These are phyloP conservation scores for Vitis hybrid DNA, from an alignment of 177 flowering plant species.

Conservation along the genomic window DNA sequence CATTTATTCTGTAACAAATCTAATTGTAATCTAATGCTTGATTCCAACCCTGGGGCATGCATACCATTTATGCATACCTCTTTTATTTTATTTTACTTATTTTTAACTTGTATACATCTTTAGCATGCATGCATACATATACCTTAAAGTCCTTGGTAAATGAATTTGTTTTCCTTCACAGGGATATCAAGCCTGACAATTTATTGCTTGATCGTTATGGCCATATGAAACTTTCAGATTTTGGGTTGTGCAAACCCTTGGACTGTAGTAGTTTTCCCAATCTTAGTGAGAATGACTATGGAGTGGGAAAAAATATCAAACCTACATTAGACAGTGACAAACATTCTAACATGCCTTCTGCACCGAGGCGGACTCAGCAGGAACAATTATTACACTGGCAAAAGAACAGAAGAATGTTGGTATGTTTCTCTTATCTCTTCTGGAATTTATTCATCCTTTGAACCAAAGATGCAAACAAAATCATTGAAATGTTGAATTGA, in stretches of 20 bases:
- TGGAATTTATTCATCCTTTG: not conserved
- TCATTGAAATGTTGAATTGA: no score
- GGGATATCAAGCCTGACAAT: constrained; percentile 77
- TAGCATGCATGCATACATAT: not conserved
- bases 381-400: constrained; percentile 63
- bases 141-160: not conserved
- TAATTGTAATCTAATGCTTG: no score
- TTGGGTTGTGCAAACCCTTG: constrained; percentile 64
- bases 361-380: constrained; percentile 52
- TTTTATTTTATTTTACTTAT: not conserved
- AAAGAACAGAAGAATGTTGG: constrained; percentile 58
- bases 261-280: constrained; percentile 52
- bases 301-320: constrained; percentile 21
- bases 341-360: constrained; percentile 18
- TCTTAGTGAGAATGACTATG: constrained; percentile 41
- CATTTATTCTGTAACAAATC: no score
- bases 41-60: no score
- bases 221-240: constrained; percentile 69
- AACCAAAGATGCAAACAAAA: not conserved
- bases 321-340: constrained; percentile 26
- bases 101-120: no score
- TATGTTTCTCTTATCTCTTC: constrained; percentile 18
- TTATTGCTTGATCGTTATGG: constrained; percentile 61
- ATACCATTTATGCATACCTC: no score
- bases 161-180: constrained; percentile 15